Evolutionary conservation across 192 early-diverging fungal genomes (phyloP).

Genomic region (Podila clonocystis): DNA sequence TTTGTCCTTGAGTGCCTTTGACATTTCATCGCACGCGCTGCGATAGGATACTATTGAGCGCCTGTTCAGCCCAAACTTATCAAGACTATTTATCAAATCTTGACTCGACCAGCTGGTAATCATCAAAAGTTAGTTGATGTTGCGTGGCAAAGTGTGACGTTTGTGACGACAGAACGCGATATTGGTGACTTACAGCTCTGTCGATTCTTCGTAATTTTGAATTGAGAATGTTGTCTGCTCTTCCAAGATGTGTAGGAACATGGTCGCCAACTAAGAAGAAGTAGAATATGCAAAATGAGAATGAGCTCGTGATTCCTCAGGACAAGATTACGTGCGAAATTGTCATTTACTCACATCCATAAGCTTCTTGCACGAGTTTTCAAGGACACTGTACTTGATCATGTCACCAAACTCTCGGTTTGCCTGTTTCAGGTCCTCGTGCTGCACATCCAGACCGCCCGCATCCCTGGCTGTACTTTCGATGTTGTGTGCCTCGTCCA

Average conservation of each 20-base stretch:
- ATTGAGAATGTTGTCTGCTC: slow-evolving; percentile 19
- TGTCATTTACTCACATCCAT: no score
- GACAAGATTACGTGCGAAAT: no score
- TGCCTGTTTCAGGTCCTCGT: slow-evolving; percentile 7
- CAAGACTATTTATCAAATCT: slow-evolving; percentile 1
- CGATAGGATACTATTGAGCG: slow-evolving; percentile 9
- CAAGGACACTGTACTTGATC: not conserved
- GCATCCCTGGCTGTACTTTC: slow-evolving; percentile 41
- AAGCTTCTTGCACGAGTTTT: slow-evolving; percentile 6
- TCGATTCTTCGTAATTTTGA: slow-evolving; percentile 19
- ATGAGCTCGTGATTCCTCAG: no score
- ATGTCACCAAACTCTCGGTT: slow-evolving; percentile 7
- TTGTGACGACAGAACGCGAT: not conserved
- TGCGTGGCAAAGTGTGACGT: no score
- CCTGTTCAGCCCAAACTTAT: slow-evolving; percentile 5
- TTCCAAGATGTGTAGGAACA: slow-evolving; percentile 8
- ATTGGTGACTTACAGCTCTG: slow-evolving; percentile 17
- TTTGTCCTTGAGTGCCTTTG: slow-evolving; percentile 24
- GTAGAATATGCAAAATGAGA: no score
- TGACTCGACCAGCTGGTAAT: slow-evolving; percentile 19
- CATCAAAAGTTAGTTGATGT: no score
- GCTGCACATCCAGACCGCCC: slow-evolving; percentile 16
- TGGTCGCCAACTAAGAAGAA: slow-evolving; percentile 14
- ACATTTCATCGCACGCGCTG: slow-evolving; percentile 18
- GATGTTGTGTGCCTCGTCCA: slow-evolving; percentile 71